These are phyloP conservation scores for Nakaseomyces glabratus DNA, from an alignment of 1,139 yeast genomes.

Conservation along the genomic window DNA sequence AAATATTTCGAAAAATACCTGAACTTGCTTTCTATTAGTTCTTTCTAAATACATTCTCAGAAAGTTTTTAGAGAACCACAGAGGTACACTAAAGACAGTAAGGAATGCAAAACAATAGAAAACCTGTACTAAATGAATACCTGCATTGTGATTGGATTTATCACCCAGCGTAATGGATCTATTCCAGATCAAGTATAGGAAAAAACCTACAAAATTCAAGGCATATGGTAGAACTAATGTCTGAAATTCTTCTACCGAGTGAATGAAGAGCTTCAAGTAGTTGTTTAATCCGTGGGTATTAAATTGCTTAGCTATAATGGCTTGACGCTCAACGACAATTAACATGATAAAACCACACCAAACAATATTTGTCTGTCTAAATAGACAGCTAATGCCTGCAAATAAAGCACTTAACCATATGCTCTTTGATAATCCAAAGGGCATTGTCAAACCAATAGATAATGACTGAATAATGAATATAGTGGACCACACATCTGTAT, in stretches of 20 bases:
- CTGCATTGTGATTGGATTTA: conserved; percentile 69
- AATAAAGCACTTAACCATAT: conserved; percentile 36
- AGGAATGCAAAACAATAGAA: conserved; percentile 67
- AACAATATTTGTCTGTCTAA: conserved; percentile 84
- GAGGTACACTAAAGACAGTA: conserved; percentile 56
- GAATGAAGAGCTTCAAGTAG: conserved; percentile 33
- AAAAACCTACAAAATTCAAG: conserved; percentile 45
- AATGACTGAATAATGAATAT: conserved; percentile 49
- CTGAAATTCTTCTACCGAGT: conserved; percentile 31
- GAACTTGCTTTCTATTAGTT: conserved; percentile 23
- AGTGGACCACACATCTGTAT: conserved; percentile 92
- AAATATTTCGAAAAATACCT: conserved; percentile 28
- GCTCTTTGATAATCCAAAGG: conserved; percentile 31
- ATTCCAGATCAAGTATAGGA: conserved; percentile 49
- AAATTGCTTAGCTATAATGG: conserved; percentile 35
- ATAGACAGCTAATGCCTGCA: conserved; percentile 53
- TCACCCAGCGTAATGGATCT: conserved; percentile 80
- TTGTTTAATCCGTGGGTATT: conserved; percentile 32
- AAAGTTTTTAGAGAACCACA: conserved; percentile 45
- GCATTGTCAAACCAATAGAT: conserved; percentile 33
- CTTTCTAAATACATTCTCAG: conserved; percentile 34
- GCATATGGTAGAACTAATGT: conserved; percentile 42
- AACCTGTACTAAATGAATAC: conserved; percentile 68
- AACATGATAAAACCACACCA: conserved; percentile 69
- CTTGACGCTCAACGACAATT: conserved; percentile 45